These are phyloP conservation scores for Gentiana dahurica DNA, from an alignment of 257 asterid genomes.

Conservation along the genomic window DNA sequence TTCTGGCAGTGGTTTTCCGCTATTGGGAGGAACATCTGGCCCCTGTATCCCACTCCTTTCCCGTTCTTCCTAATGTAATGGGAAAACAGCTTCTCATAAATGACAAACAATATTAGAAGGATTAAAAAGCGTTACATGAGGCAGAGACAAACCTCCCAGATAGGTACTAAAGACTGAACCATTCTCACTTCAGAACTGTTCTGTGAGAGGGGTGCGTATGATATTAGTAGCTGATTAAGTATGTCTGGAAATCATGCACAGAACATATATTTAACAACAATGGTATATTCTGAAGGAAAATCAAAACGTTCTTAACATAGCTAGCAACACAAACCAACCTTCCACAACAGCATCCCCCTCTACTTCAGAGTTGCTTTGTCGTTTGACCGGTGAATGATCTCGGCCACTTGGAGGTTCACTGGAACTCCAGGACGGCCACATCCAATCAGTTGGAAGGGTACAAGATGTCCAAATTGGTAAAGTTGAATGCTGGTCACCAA, in stretches of 20 bases:
- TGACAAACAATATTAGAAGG: not conserved
- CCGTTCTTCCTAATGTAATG: slow-evolving; percentile 61
- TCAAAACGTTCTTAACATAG: not conserved
- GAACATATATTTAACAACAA: slow-evolving; percentile 6
- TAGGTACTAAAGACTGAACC: slow-evolving; percentile 92
- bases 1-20: slow-evolving; percentile 56
- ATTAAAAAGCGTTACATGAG: slow-evolving; percentile 3
- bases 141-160: slow-evolving; percentile 77
- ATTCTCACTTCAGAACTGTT: slow-evolving; percentile 50
- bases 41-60: slow-evolving; percentile 58
- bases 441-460: slow-evolving; percentile 77
- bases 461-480: slow-evolving; percentile 65
- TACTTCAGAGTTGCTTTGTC: slow-evolving; percentile 76
- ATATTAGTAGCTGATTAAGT: slow-evolving; percentile 54
- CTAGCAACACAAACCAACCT: slow-evolving; percentile 35
- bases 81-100: slow-evolving; percentile 9
- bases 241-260: slow-evolving; percentile 44
- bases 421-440: slow-evolving; percentile 46
- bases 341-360: slow-evolving; percentile 87
- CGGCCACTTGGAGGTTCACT: slow-evolving; percentile 30
- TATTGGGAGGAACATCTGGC: slow-evolving; percentile 34
- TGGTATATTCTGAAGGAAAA: slow-evolving; percentile 8
- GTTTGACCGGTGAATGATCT: slow-evolving; percentile 35
- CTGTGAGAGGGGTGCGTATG: slow-evolving; percentile 65
- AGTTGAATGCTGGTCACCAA: slow-evolving; percentile 21